Conservation (phyloP, 768 basidiomycete genomes). For the Candolleomyces eurysporus region DNA sequence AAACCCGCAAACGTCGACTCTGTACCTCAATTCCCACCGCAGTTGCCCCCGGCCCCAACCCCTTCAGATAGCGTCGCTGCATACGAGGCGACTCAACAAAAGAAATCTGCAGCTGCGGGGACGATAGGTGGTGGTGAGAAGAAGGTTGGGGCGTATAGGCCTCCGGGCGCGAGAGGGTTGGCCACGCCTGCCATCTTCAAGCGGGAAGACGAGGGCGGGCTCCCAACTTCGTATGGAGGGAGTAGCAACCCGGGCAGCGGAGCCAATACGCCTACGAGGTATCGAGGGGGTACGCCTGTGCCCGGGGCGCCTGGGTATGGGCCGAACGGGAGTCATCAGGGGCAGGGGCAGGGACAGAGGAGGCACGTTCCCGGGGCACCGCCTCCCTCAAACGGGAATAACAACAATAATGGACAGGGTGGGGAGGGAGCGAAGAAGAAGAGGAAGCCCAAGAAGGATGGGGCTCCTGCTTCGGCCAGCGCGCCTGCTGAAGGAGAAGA, state of each 20-base stretch:
- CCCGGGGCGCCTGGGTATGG: conserved; percentile 48
- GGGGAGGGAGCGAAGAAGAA: conserved; percentile 44
- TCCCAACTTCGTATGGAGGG: conserved; percentile 15
- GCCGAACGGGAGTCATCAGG: conserved; percentile 15
- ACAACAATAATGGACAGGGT: conserved; percentile 41
- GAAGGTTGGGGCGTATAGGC: conserved; percentile 86
- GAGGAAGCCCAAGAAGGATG: conserved; percentile 42
- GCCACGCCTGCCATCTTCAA: conserved; percentile 88
- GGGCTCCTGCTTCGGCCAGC: conserved; percentile 10
- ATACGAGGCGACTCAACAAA: conserved; percentile 35
- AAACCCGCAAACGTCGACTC: conserved; percentile 68
- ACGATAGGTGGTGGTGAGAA: conserved; percentile 34
- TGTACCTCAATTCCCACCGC: conserved; percentile 63
- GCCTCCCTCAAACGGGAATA: conserved; percentile 28
- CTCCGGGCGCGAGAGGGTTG: conserved; percentile 88
- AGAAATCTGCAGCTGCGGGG: conserved; percentile 39
- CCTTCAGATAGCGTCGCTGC: conserved; percentile 57
- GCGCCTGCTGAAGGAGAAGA: conserved; percentile 9
- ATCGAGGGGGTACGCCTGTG: conserved; percentile 52
- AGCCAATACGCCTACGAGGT: conserved; percentile 61
- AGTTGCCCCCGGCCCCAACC: conserved; percentile 66
- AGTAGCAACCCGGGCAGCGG: conserved; percentile 36
- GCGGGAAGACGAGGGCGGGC: conserved; percentile 86
- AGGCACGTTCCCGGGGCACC: conserved; percentile 74
- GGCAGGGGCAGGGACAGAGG: conserved; percentile 35